Evolutionary conservation across 2,329 filamentous ascomycete species (phyloP).

Genomic region (Dothistroma septosporum): DNA sequence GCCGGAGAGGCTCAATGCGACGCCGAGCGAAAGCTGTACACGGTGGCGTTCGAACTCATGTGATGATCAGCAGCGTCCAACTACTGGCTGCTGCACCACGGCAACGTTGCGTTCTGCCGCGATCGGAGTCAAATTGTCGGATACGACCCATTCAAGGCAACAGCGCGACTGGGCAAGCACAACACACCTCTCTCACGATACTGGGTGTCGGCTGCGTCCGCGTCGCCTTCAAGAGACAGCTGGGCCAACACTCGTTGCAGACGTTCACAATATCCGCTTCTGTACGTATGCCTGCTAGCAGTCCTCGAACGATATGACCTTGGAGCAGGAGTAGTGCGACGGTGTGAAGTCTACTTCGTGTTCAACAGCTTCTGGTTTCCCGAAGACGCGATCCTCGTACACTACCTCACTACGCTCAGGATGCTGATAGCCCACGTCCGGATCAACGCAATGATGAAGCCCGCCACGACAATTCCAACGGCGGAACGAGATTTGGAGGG

Average conservation of each 20-base stretch:
- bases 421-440: too few relatives aligned
- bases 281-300: too few relatives aligned
- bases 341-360: too few relatives aligned
- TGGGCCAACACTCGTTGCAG: neutral
- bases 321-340: too few relatives aligned
- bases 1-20: neutral
- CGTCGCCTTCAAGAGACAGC: neutral
- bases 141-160: neutral
- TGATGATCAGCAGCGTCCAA: neutral
- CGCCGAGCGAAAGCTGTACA: neutral
- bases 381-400: too few relatives aligned
- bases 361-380: too few relatives aligned
- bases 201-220: neutral
- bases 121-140: neutral
- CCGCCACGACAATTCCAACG: too few relatives aligned
- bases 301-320: too few relatives aligned
- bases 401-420: too few relatives aligned
- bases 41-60: neutral
- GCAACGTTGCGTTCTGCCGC: neutral
- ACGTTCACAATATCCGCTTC: neutral
- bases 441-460: too few relatives aligned
- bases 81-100: neutral
- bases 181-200: neutral
- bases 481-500: too few relatives aligned
- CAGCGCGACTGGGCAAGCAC: neutral